These are phyloP conservation scores for Gentiana straminea DNA, from an alignment of 257 asterid species.

Conservation along the genomic window DNA sequence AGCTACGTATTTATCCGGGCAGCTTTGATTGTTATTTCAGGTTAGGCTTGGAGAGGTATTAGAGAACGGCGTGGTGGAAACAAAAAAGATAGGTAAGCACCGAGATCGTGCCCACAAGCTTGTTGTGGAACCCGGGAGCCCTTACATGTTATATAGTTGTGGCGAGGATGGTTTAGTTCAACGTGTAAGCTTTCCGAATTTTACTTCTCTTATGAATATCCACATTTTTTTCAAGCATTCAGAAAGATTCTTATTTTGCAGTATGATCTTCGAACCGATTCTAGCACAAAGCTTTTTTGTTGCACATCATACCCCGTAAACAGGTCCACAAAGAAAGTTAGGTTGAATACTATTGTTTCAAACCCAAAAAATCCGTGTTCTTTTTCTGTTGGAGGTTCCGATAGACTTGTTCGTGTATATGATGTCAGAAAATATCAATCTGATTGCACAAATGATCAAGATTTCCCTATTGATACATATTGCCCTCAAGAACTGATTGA, in stretches of 20 bases:
- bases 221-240: neutral
- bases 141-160: constrained; percentile 64
- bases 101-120: constrained; percentile 68
- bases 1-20: too few species aligned
- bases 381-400: constrained; percentile 66
- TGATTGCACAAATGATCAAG: constrained; percentile 29
- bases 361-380: constrained; percentile 74
- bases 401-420: constrained; percentile 59
- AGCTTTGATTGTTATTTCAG: constrained; percentile 23
- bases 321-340: constrained; percentile 25
- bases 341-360: constrained; percentile 50
- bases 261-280: constrained; percentile 66
- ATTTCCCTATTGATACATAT: constrained; percentile 37
- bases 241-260: constrained; percentile 25
- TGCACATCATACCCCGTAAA: constrained; percentile 35
- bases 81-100: constrained; percentile 53
- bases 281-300: constrained; percentile 52
- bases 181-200: constrained; percentile 36
- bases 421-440: constrained; percentile 50
- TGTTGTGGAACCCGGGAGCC: constrained; percentile 86
- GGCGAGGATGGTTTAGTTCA: constrained; percentile 79
- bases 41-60: constrained; percentile 54
- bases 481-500: constrained; percentile 44
- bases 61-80: constrained; percentile 58
- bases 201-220: neutral